phyloP scores from a whole-genome alignment of 768 basidiomycete genomes.

The Xerocomus brunneocitrinus region DNA sequence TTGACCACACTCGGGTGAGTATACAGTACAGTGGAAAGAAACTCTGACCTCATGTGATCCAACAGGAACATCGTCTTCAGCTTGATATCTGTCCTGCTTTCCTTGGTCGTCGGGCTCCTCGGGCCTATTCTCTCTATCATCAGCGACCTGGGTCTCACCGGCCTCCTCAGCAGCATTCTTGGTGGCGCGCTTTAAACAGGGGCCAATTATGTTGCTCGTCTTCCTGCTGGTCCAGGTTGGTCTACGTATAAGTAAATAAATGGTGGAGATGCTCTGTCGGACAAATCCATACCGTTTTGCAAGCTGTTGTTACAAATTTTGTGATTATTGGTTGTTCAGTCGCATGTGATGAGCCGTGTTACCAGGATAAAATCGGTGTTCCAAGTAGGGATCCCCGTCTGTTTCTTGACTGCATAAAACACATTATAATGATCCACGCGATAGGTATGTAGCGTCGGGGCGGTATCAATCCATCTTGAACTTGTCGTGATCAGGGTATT shows the following conservation, averaged over 20 bases:
- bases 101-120: conserved; percentile 9
- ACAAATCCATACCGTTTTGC: background rate
- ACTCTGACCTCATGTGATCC: background rate
- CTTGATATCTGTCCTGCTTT: conserved; percentile 3
- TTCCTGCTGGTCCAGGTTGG: background rate
- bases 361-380: too few species aligned
- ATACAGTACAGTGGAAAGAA: background rate
- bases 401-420: background rate
- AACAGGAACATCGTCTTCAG: conserved; percentile 1
- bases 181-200: background rate
- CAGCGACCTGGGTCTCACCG: background rate
- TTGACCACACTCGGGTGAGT: conserved; percentile 3
- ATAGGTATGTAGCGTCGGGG: background rate
- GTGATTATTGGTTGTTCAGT: background rate
- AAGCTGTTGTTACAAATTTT: background rate
- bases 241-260: background rate
- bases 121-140: conserved; percentile 8
- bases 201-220: background rate
- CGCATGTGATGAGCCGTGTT: background rate
- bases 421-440: background rate
- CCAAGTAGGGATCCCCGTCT: too few species aligned
- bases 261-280: background rate
- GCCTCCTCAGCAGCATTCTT: background rate
- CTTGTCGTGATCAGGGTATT: background rate
- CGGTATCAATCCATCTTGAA: background rate